phyloP scores from a whole-genome alignment of 75 land plant species.

The Chamaecyparis obtusa region DNA sequence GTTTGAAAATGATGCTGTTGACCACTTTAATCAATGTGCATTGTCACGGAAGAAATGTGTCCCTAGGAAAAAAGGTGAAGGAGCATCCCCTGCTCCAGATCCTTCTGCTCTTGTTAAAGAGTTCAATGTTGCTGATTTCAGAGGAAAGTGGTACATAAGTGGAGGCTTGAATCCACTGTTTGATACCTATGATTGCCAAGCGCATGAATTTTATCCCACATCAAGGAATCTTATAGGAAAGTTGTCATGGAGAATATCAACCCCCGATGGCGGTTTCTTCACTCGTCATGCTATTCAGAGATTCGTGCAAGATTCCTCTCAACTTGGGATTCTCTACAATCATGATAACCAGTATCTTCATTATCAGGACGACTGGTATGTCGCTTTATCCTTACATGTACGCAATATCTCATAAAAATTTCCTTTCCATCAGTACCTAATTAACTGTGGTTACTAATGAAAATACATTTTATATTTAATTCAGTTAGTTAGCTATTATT shows the following conservation, averaged over 20 bases:
- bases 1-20: conserved; percentile 89
- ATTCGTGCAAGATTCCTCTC: conserved; percentile 83
- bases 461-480: background rate
- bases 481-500: background rate
- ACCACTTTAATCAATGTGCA: conserved; percentile 95
- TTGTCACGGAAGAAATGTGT: conserved; percentile 93
- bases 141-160: conserved; percentile 74
- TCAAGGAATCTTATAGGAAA: conserved; percentile 65
- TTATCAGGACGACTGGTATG: conserved; percentile 95
- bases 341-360: conserved; percentile 95
- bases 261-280: conserved; percentile 56
- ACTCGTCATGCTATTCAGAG: conserved; percentile 81
- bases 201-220: conserved; percentile 78
- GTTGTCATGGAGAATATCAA: conserved; percentile 77
- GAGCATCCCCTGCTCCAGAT: conserved; percentile 76
- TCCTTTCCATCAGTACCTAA: background rate
- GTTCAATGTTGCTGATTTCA: conserved; percentile 76
- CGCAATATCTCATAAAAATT: background rate
- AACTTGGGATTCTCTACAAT: conserved; percentile 83
- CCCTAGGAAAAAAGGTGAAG: conserved; percentile 72
- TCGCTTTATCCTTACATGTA: background rate
- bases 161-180: conserved; percentile 90
- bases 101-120: conserved; percentile 64
- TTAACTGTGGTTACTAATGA: background rate
- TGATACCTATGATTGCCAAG: conserved; percentile 93